Evolutionary conservation across 1,284 basidiomycete species (phyloP), one percentile per base, ranked within the genome.

Genomic region (Quambalaria eucalypti): DNA sequence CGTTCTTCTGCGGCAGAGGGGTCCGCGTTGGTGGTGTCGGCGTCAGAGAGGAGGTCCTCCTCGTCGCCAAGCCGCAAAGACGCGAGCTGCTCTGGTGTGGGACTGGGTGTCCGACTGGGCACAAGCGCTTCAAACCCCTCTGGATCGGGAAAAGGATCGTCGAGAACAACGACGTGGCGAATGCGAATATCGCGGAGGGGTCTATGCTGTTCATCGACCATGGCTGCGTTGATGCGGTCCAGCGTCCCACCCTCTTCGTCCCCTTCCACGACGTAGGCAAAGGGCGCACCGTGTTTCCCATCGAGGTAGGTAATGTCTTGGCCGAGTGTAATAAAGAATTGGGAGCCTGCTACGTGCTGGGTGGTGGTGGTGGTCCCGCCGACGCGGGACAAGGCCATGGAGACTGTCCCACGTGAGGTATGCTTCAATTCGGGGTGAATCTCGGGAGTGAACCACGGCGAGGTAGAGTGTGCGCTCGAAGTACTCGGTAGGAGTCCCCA

Each of bases 191-290:
- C 93, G 76, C 93, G 90, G 69, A 96, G 81, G 3, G 93, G 93
- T 55, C 91, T 78, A 7, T 88, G 88, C 25, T 88, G 85, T 66
- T 88, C 84, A 76, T 96, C 93, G 12, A 86, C 82, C 72, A 87
- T 92, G 1, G 88, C 84, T 46, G 92, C 88, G 76, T 95, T 96
- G 66, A 98, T 79, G 79, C 90, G 92, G 70, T 91, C 88, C 60
- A 98, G 78, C 7, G 89, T 90, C 28, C 65, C 67, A 4, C 65
- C 67, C 4, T 60, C 51, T 44, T 96, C 92, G 21, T 89, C 91
- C 0, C 95, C 93, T 75, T 98, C 93, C 4, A 97, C 89, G 9
- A 97, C 88, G 69, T 86, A 86, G 9, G 92, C 93, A 75, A 98
- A 97, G 1, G 91, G 89, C 0, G 88, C 87, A n/a, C n/a, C n/a